These are phyloP conservation scores for Zasmidium angulare DNA, from an alignment of 2,329 filamentous ascomycete genomes.

Conservation along the genomic window DNA sequence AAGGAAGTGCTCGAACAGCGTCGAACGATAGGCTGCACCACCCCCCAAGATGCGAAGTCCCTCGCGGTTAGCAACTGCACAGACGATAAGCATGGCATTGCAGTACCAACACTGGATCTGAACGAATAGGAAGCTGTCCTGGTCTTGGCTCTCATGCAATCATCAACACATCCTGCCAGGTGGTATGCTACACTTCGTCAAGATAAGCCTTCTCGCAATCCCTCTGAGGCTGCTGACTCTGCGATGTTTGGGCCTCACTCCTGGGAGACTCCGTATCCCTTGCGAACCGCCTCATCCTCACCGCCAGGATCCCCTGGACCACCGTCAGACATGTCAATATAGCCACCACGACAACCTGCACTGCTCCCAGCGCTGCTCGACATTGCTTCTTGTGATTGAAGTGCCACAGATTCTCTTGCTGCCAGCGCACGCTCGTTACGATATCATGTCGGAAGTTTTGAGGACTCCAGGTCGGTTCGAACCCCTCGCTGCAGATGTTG, in stretches of 20 bases:
- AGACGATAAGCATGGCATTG: background rate
- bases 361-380: conserved; percentile 20
- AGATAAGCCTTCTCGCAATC: conserved; percentile 15
- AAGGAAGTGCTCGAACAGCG: background rate
- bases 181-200: background rate
- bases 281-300: conserved; percentile 20
- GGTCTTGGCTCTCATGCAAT: background rate
- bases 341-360: conserved; percentile 20
- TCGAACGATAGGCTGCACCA: too few relatives aligned
- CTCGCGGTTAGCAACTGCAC: too few relatives aligned
- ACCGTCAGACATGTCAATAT: conserved; percentile 18
- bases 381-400: conserved; percentile 19
- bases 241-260: conserved; percentile 7
- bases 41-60: too few relatives aligned
- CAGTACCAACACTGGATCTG: background rate
- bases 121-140: background rate
- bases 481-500: conserved; percentile 23
- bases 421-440: conserved; percentile 23
- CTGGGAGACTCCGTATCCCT: conserved; percentile 15
- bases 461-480: conserved; percentile 21
- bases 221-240: conserved; percentile 10
- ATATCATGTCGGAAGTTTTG: conserved; percentile 24
- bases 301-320: conserved; percentile 21
- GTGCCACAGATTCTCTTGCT: conserved; percentile 22
- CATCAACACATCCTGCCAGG: background rate